Base-by-base conservation (phyloP, 2,329 filamentous ascomycete genomes). In the Tolypocladium ovalisporum region DNA sequence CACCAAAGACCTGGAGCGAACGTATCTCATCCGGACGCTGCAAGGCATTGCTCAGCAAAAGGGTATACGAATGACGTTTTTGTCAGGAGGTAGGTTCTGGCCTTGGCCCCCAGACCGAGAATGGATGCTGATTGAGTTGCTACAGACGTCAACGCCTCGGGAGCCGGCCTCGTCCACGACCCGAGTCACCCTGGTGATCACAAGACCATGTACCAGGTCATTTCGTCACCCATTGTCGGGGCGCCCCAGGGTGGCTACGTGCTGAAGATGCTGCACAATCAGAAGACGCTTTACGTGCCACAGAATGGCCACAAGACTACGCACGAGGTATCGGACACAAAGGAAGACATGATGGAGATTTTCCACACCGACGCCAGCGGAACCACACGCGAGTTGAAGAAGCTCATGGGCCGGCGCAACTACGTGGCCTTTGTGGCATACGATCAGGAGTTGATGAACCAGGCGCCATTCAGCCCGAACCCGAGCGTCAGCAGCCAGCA, bases 331-430 rank as follows among this genome's bases (percentile, higher is more conserved):
- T 88, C 86, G 1, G 94, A 99, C 70, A 99, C 94, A 52, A 97
- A 99, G 73, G 94, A 99, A 72, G 94, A 99, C 74, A 99, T 99
- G 94, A 96, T 99, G 89, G 94, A 99, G 76, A 95, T 99, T 63
- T 99, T 99, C 81, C 90, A 94, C 66, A 89, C 87, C 9, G 94
- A 99, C 65, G 90, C 94, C 19, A 90, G 87, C 56, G 93, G 94
- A n/a, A 78, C 84, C 39, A 79, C 85, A 0, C 81, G 92, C 52
- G 93, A 97, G 71, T 79, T 92, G 68, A 92, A 92, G 75, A 89
- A 93, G 67, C 81, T 99, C 55, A 99, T 99, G 91, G 90, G 88
- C 1, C 80, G 93, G 47, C 80, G 94, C 58, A 97, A 97, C 69
- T 99, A 97, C 68, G 86, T 93, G 15, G 90, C 93, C 0, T 87